These are phyloP conservation scores for Clonostachys chloroleuca DNA, from an alignment of 2,329 filamentous ascomycete genomes.

Conservation along the genomic window DNA sequence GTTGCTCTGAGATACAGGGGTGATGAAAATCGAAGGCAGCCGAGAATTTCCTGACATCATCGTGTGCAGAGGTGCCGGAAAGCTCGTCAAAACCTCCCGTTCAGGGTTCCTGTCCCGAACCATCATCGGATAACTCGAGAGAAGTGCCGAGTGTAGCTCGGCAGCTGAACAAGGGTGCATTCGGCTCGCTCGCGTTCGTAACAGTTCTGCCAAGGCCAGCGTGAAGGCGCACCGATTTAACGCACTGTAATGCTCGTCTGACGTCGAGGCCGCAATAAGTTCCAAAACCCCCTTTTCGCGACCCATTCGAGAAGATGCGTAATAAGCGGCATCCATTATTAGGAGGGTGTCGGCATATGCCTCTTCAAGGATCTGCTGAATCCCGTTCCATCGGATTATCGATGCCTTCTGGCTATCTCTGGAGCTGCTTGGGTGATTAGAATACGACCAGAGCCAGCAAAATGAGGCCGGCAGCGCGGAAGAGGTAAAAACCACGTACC, in stretches of 20 bases:
- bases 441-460: conserved; percentile 5
- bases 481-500: conserved; percentile 27
- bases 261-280: conserved; percentile 49
- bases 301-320: conserved; percentile 45
- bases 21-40: conserved; percentile 51
- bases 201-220: conserved; percentile 40
- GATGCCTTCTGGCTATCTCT: conserved; percentile 36
- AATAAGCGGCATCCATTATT: conserved; percentile 56
- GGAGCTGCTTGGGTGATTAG: conserved; percentile 30
- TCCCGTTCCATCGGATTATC: conserved; percentile 49
- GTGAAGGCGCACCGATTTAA: conserved; percentile 50
- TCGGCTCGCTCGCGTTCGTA: conserved; percentile 41
- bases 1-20: conserved; percentile 39
- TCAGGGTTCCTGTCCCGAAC: conserved; percentile 44
- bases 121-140: conserved; percentile 46
- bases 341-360: conserved; percentile 50
- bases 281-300: conserved; percentile 51
- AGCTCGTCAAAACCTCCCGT: conserved; percentile 39
- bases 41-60: conserved; percentile 49
- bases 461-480: not conserved
- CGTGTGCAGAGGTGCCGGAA: conserved; percentile 50
- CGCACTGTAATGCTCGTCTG: conserved; percentile 42
- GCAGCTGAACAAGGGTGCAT: conserved; percentile 41
- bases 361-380: conserved; percentile 53
- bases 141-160: conserved; percentile 49